Conservation (phyloP, 2,329 filamentous ascomycete genomes). For the Fusarium longipes region DNA sequence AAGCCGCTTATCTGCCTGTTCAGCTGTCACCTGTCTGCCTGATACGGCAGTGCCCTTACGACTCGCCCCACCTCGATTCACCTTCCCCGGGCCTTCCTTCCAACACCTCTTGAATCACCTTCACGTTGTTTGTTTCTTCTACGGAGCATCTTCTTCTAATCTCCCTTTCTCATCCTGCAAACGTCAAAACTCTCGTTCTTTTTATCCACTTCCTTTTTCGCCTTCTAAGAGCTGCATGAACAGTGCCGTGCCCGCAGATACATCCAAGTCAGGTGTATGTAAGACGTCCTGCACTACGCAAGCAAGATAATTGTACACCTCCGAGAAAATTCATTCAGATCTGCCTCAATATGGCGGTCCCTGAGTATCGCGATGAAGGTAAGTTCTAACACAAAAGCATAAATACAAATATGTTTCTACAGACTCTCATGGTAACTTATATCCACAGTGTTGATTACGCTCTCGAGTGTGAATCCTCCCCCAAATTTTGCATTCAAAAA, state of each 20-base stretch:
- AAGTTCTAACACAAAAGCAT: not conserved
- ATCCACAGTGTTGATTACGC: constrained; percentile 48
- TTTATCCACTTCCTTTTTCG: not conserved
- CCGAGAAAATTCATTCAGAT: not conserved
- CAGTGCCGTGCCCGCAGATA: constrained; percentile 30
- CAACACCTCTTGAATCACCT: constrained; percentile 36
- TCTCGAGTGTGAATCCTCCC: constrained; percentile 42
- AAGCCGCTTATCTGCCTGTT: constrained; percentile 48
- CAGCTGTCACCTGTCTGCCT: constrained; percentile 47
- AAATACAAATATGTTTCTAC: not conserved
- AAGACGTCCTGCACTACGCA: constrained; percentile 24
- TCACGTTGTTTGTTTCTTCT: constrained; percentile 16
- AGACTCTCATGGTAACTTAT: constrained; percentile 22
- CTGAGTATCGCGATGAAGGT: constrained; percentile 46
- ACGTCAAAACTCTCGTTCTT: not conserved
- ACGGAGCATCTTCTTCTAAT: constrained; percentile 9
- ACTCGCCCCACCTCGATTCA: constrained; percentile 49
- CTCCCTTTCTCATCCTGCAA: not conserved
- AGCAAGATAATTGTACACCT: not conserved
- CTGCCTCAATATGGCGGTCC: constrained; percentile 35
- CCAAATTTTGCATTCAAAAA: constrained; percentile 39
- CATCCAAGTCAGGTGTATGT: constrained; percentile 21
- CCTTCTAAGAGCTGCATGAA: not conserved
- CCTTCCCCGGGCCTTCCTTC: constrained; percentile 36
- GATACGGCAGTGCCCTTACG: constrained; percentile 46